Base-by-base conservation (phyloP, 2,329 filamentous ascomycete genomes). In the Geoglossum cookeanum region DNA sequence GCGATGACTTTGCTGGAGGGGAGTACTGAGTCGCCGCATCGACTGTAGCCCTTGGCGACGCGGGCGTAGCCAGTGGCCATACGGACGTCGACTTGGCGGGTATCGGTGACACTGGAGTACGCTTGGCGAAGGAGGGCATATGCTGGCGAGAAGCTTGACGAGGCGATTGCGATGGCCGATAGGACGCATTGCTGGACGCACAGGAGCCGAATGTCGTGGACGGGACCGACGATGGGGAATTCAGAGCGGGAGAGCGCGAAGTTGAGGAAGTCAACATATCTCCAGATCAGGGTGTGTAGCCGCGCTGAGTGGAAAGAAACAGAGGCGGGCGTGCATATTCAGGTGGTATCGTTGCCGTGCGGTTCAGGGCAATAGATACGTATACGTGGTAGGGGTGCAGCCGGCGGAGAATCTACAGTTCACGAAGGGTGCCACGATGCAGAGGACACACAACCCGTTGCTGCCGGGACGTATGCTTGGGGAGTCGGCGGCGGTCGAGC, bases 21-120 rank as follows among this genome's bases (percentile, higher is more conserved):
- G 47, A 48, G 27, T 33, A 57, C 37, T 59, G 58, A 13, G 58
- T 59, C 53, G 42, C 58, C 8, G 55, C 58, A 52, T 59, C 58
- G 44, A 54, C 58, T 32, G 55, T 59, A n/a, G 52, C 32, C 52
- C 45, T 49, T 13, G 49, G 30, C 8, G 32, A n/a, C 17, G n/a
- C 9, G 6, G 49, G 33, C 30, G 30, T n/a, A 32, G 49, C 49
- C 49, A 37, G 49, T 32, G 49, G 37, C n/a, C 49, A 13, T 17
- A 53, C 7, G 22, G 49, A 27, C 9, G 30, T 32, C n/a, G 49
- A 22, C 32, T 22, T 15, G 32, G 33, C 49, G 29, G 15, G 17
- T 53, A 37, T 53, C 8, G 49, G 49, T 6, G 49, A 53, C 7
- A n/a, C 33, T 32, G 49, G 49, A 53, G 30, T n/a, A n/a, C 49